Conservation (phyloP, 345 rosid species). For the Eucalyptus regnans region DNA sequence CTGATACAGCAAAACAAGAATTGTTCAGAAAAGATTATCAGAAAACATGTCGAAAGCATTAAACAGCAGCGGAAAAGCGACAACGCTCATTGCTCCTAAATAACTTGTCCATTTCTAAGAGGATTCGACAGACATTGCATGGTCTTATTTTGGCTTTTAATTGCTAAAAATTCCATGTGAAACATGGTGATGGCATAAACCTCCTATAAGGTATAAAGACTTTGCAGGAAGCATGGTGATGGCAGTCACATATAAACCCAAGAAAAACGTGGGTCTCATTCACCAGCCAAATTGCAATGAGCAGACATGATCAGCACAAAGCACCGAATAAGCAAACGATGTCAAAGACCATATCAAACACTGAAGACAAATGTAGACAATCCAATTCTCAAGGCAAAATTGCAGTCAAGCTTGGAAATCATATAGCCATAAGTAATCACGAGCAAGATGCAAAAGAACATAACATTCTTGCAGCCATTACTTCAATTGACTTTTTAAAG, state of each 20-base stretch:
- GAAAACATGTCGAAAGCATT: neutral
- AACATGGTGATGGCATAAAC: neutral
- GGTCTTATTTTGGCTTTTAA: neutral
- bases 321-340: neutral
- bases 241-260: neutral
- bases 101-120: neutral
- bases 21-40: neutral
- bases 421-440: neutral
- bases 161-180: neutral
- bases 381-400: neutral
- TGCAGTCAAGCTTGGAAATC: neutral
- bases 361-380: neutral
- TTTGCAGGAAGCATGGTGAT: neutral
- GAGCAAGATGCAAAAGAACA: neutral
- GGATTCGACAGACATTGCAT: neutral
- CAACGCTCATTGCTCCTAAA: neutral
- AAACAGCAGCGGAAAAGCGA: neutral
- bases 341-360: neutral
- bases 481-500: neutral
- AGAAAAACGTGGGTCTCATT: neutral
- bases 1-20: neutral
- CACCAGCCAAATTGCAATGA: neutral
- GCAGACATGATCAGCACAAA: neutral
- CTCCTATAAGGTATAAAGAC: neutral
- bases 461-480: neutral